Base-by-base conservation (phyloP, 2,329 filamentous ascomycete genomes). In the Microascus cirrosus region DNA sequence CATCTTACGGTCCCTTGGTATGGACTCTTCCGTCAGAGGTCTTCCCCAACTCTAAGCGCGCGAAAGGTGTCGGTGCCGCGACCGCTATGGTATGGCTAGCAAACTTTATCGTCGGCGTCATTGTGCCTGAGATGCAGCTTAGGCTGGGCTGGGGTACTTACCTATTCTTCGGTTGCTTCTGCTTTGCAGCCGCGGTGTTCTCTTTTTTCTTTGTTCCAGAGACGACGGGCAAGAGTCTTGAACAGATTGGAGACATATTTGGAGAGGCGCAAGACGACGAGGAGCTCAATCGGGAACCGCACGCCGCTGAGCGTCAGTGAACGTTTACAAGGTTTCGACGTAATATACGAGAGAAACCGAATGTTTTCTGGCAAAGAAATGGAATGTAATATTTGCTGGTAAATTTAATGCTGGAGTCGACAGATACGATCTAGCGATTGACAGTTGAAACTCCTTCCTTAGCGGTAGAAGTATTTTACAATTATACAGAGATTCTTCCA, bases 201-300 rank as follows among this genome's bases (percentile, higher is more conserved):
- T 76, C 77, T 0, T 80, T 69, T 60, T 76, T 82, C 61, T 75
- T 80, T 54, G 77, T 85, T 0, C 82, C 82, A 0, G 82, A 85
- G 65, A 85, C 82, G 0, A 76, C 73, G 54, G 80, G 80, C 20
- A 72, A 69, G 62, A 80, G 73, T 0, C 70, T 83, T 0, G 80
- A 83, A 63, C 77, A 82, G 56, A 83, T 83, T 79, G 80, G 82
- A 60, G 62, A 64, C 1, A 68, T 76, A 0, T 77, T 76, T 64
- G 72, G 72, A 1, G 72, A 74, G 53, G 68, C 66, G 7, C 67
- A 65, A 0, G 70, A 69, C 2, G 64, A 69, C 20, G 68, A 71
- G 60, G 71, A 73, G 62, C n/a, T n/a, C 18, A 20, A 50, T n/a
- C 20, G 20, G n/a, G 45, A 50, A 20, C 11, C 20, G 12, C 45